phyloP scores from a whole-genome alignment of 202 grass and related monocot genomes.

The Carex sylvatica region DNA sequence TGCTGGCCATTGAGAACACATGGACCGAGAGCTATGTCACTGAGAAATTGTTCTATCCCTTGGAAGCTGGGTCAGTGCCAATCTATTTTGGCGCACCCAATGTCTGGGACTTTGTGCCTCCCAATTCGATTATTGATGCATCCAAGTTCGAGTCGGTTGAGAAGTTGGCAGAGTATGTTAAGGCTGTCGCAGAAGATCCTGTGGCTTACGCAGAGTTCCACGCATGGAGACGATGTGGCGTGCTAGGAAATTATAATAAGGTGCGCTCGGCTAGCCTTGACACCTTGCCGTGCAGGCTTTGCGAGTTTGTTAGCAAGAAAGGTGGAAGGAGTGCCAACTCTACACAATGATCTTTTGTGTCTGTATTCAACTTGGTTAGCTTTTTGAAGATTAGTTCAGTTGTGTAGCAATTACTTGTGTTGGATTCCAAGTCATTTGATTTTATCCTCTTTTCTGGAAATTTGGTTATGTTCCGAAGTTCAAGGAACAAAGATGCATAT shows the following conservation, averaged over 20 bases:
- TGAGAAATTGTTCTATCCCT: constrained; percentile 44
- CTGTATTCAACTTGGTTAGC: not conserved
- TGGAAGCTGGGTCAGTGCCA: constrained; percentile 36
- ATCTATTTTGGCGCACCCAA: constrained; percentile 40
- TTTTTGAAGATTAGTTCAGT: constrained; percentile 1
- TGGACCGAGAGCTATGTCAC: constrained; percentile 35
- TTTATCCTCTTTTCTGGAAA: constrained; percentile 1
- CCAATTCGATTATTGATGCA: constrained; percentile 40
- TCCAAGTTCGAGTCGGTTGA: constrained; percentile 35
- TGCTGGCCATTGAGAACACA: constrained; percentile 48
- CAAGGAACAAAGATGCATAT: not conserved
- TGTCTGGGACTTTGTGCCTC: constrained; percentile 41
- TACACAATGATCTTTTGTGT: constrained; percentile 1
- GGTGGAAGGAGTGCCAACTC: constrained; percentile 33
- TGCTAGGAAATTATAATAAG: constrained; percentile 43
- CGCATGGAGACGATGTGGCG: constrained; percentile 47
- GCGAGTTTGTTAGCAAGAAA: constrained; percentile 37
- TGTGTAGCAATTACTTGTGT: constrained; percentile 1
- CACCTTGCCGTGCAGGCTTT: constrained; percentile 38
- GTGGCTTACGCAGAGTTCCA: constrained; percentile 52
- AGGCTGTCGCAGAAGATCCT: constrained; percentile 36
- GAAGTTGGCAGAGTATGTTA: constrained; percentile 40
- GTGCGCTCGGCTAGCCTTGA: constrained; percentile 25
- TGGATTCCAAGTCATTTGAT: constrained; percentile 7
- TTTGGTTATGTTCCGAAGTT: not conserved